Evolutionary conservation across 805 yeast genomes (phyloP).

Genomic region (Teunomyces barrocoloradensis): DNA sequence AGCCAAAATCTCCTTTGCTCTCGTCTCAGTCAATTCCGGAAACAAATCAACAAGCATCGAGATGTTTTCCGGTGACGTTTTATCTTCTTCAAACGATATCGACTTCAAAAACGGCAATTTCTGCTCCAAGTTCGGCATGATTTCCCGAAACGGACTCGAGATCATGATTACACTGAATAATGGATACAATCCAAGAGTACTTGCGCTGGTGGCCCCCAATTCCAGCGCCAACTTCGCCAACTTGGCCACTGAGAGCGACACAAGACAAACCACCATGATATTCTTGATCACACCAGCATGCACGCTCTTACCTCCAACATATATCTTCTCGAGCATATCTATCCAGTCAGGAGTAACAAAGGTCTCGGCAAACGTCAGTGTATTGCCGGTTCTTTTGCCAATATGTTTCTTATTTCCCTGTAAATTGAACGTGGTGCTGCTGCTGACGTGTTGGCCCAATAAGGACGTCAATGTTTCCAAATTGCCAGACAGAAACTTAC

Average conservation of each 20-base stretch:
- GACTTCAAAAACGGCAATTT: slow-evolving; percentile 46
- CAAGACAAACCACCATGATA: slow-evolving; percentile 50
- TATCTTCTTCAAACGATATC: slow-evolving; percentile 2
- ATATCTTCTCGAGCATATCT: slow-evolving; percentile 55
- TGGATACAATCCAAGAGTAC: slow-evolving; percentile 48
- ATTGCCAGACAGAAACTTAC: slow-evolving; percentile 46
- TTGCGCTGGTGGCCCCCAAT: slow-evolving; percentile 43
- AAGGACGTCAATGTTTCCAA: slow-evolving; percentile 44
- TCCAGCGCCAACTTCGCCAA: slow-evolving; percentile 43
- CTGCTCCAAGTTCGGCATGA: slow-evolving; percentile 52
- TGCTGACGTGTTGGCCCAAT: slow-evolving; percentile 39
- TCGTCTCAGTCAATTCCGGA: slow-evolving; percentile 54
- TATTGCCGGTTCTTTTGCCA: slow-evolving; percentile 20
- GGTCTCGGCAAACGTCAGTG: slow-evolving; percentile 45
- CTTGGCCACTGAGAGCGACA: slow-evolving; percentile 45
- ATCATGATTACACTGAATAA: slow-evolving; percentile 53
- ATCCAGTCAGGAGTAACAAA: slow-evolving; percentile 60
- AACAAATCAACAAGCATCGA: slow-evolving; percentile 54
- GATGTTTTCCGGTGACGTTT: slow-evolving; percentile 28
- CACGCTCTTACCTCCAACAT: slow-evolving; percentile 54
- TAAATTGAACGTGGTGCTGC: slow-evolving; percentile 13
- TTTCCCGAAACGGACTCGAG: slow-evolving; percentile 43
- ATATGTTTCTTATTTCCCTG: slow-evolving; percentile 16
- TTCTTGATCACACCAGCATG: slow-evolving; percentile 46
- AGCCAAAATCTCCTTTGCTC: slow-evolving; percentile 49